These are phyloP conservation scores for Rhodotorula sp. DNA, from an alignment of 1,284 basidiomycete species.

Conservation along the genomic window DNA sequence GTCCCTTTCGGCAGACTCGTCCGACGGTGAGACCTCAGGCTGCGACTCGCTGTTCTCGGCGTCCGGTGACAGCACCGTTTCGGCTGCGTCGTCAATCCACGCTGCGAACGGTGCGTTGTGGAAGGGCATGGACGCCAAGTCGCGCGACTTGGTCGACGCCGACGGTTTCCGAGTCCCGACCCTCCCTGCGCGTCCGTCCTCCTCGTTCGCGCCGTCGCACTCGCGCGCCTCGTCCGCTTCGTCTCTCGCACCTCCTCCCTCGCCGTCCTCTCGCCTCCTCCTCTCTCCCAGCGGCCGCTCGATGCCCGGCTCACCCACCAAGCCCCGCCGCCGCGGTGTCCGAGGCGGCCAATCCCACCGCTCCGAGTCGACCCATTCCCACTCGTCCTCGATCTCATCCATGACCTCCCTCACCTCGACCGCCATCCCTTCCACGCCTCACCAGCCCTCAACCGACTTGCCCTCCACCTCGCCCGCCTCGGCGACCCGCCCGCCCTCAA, in stretches of 20 bases:
- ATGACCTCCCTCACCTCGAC: conserved; percentile 29
- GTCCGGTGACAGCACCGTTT: conserved; percentile 17
- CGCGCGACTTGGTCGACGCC: conserved; percentile 25
- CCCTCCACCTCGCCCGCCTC: conserved; percentile 1
- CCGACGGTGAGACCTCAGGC: conserved; percentile 27
- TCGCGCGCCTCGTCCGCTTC: conserved; percentile 9
- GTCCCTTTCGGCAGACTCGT: conserved; percentile 15
- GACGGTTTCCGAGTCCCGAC: conserved; percentile 30
- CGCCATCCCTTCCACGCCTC: conserved; percentile 20
- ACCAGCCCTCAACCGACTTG: conserved; percentile 3
- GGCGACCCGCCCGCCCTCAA: conserved; percentile 4
- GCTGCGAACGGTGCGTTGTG: conserved; percentile 8
- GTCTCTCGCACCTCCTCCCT: conserved; percentile 19
- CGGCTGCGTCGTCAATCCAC: conserved; percentile 4
- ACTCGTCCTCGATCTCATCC: conserved; percentile 33
- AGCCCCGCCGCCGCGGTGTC: conserved; percentile 39
- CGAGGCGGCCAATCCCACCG: conserved; percentile 33
- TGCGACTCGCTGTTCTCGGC: conserved; percentile 36
- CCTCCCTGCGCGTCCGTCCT: conserved; percentile 10
- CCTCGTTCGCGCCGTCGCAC: conserved; percentile 5
- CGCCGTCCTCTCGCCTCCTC: conserved; percentile 16
- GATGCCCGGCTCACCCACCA: conserved; percentile 33
- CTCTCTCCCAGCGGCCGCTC: conserved; percentile 14
- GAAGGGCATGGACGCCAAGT: conserved; percentile 28
- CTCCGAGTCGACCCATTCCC: conserved; percentile 9